Evolutionary conservation across 805 yeast genomes (phyloP), one percentile per base, ranked within the genome.

Genomic region (Teunomyces aglyptinius): DNA sequence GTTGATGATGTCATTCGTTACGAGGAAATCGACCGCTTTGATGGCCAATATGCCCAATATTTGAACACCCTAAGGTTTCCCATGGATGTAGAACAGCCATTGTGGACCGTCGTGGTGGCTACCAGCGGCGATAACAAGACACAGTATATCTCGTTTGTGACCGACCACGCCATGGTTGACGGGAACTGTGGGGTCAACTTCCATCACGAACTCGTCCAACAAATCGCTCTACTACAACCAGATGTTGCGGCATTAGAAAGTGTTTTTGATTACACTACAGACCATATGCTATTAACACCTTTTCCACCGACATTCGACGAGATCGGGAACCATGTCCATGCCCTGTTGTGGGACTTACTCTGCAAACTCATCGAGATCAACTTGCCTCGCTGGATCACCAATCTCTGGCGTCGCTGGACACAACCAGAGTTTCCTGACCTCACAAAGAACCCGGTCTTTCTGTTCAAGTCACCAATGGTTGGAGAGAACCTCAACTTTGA

Each of bases 181-280:
- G 76, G 74, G 2, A 56, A 56, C 12, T 56, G 69, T 12, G 70
- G 67, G 2, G 45, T 48, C 13, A 52, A 51, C 38, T 65, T 70
- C 49, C 70, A 65, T 36, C 47, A 52, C 15, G 58, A 60, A 20
- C 55, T 68, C 22, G 38, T 54, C 11, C 38, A 48, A 16, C 56
- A 54, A 32, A 36, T 56, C 45, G 50, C 20, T 22, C 26, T 44
- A 28, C 49, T 43, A 27, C 34, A 34, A 8, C n/a, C 18, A 15
- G n/a, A 18, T 6, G 3, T 6, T 19, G 28, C 5, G n/a, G 10
- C 24, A 7, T n/a, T 20, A n/a, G n/a, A 28, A 19, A 27, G 19
- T 20, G 38, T 41, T 2, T 18, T 41, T n/a, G 34, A 28, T 20
- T 29, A 31, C 32, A 3, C 38, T 20, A 36, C 22, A 36, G 39